Evolutionary conservation across 345 rosid species (phyloP).

Genomic region (Erysimum cheiranthoides): DNA sequence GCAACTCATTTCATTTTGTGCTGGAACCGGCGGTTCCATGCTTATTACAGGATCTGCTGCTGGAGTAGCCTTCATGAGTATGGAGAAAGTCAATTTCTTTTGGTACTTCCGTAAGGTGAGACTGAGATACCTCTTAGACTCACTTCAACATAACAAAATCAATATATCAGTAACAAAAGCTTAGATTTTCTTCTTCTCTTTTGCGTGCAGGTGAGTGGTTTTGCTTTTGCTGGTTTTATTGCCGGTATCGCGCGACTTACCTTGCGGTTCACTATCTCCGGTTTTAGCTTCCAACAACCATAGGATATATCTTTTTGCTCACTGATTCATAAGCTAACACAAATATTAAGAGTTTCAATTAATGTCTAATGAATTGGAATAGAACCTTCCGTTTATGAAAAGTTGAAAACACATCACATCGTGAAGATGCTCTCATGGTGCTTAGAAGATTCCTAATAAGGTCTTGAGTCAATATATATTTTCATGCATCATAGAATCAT

Average conservation of each 20-base stretch:
- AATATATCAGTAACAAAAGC: not conserved
- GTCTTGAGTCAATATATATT: no score
- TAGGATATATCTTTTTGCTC: conserved; percentile 53
- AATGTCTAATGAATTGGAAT: not conserved
- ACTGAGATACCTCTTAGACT: not conserved
- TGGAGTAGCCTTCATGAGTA: conserved; percentile 84
- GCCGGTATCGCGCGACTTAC: conserved; percentile 61
- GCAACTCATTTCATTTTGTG: conserved; percentile 84
- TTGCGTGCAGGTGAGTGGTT: conserved; percentile 69
- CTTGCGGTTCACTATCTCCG: conserved; percentile 45
- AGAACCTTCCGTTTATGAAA: not conserved
- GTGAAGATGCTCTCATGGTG: not conserved
- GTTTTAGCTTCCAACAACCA: conserved; percentile 47
- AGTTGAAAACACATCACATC: not conserved
- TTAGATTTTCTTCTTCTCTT: not conserved
- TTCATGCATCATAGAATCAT: not conserved
- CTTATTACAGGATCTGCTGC: conserved; percentile 78
- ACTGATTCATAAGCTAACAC: conserved; percentile 45
- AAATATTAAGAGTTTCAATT: not conserved
- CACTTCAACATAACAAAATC: not conserved
- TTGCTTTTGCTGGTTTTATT: conserved; percentile 74
- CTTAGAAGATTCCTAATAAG: not conserved
- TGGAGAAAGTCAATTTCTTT: conserved; percentile 89
- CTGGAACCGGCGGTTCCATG: conserved; percentile 89
- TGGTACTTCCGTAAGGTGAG: conserved; percentile 81